Evolutionary conservation across 2,329 filamentous ascomycete genomes (phyloP).

Genomic region (Nannizzia gypsea): DNA sequence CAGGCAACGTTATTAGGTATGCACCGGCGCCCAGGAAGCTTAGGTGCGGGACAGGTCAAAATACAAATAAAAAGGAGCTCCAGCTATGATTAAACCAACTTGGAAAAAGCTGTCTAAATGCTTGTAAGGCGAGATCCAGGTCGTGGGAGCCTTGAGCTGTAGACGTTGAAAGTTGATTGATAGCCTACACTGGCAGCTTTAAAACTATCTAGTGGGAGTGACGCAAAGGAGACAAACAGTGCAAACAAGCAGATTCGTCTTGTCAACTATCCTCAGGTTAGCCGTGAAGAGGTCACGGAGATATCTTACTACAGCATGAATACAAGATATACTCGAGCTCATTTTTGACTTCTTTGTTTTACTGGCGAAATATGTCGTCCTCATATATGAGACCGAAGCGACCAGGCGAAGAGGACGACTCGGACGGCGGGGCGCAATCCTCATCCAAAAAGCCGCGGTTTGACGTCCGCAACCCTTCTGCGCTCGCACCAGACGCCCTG

Average conservation of each 20-base stretch:
- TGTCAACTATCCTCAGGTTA: background rate
- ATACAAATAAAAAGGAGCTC: too few relatives aligned
- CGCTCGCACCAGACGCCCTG: slow-evolving; percentile 68
- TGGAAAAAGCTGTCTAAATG: too few relatives aligned
- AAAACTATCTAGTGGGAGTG: slow-evolving; percentile 15
- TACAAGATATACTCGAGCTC: background rate
- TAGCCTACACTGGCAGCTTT: background rate
- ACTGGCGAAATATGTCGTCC: slow-evolving; percentile 29
- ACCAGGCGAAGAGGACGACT: slow-evolving; percentile 71
- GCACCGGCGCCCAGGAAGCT: background rate
- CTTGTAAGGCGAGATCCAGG: too few relatives aligned
- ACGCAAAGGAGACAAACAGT: slow-evolving; percentile 23
- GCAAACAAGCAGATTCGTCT: slow-evolving; percentile 4
- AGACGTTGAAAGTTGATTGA: background rate
- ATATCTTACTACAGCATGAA: background rate
- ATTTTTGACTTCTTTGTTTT: slow-evolving; percentile 26
- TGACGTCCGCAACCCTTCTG: slow-evolving; percentile 87
- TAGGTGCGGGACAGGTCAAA: background rate
- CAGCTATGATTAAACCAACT: too few relatives aligned
- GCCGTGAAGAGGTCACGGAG: background rate
- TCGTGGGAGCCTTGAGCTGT: background rate
- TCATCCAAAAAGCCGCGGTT: slow-evolving; percentile 72
- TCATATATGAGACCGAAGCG: slow-evolving; percentile 68
- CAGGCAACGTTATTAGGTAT: background rate
- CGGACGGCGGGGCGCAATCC: slow-evolving; percentile 61